Base-by-base conservation (phyloP, 2,329 filamentous ascomycete species). In the Colletotrichum noveboracense region DNA sequence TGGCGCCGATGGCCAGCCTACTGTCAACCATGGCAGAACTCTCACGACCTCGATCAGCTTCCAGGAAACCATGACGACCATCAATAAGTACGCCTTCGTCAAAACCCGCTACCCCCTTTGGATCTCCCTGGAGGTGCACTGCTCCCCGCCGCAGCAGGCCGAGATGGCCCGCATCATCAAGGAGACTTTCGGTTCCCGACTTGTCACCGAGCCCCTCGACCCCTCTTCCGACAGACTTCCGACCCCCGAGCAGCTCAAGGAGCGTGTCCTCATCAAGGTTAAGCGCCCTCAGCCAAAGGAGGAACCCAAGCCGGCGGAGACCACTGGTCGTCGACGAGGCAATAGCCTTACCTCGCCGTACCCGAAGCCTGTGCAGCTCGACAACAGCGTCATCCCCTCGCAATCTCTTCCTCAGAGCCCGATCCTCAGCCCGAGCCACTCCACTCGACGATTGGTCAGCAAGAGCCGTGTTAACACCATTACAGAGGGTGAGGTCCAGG, bases 41-140 rank as follows among this genome's bases (percentile, higher is more conserved):
- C 89, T 97, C 84, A 98, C 97, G 0, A 96, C 93, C 14, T 93
- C 94, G 74, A 96, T 98, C 71, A 92, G 94, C 48, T 99, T 99
- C 85, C 91, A 93, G 61, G 96, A 98, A 84, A 96, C 96, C 77
- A 95, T 99, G 86, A 94, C 93, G 30, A 96, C 96, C 66, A 97
- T 99, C 83, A 95, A 96, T 84, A 96, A 96, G 83, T 98, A 98
- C 82, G 97, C 97, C 3, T 99, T 99, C 81, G 89, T 93, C 78
- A 93, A 94, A 72, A 96, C 95, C n/a, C 91, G 91, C 26, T 98
- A 96, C 79, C 97, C 97, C 1, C 89, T 99, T 18, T 98, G 97
- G 87, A 93, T 99, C 77, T 98, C 97, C 1, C 93, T 99, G 16
- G 97, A 99, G 84, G 96, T 98, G 6, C 97, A 98, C 83, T 98